These are phyloP conservation scores for Umbelopsis ramanniana DNA, from an alignment of 192 early-diverging fungal species.

Conservation along the genomic window DNA sequence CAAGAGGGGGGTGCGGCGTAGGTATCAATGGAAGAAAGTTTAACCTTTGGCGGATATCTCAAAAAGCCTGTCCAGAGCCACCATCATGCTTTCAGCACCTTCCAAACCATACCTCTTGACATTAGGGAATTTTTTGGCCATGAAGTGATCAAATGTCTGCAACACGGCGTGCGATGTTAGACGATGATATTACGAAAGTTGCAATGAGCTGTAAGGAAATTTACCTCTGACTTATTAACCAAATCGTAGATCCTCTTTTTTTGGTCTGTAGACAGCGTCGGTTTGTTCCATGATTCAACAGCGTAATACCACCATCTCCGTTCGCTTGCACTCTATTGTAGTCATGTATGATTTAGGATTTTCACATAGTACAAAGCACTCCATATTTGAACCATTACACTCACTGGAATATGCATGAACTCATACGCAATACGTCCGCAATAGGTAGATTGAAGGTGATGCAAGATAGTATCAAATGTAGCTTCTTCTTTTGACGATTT, in stretches of 20 bases:
- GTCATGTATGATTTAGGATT: too few relatives aligned
- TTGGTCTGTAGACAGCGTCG: conserved; percentile 56
- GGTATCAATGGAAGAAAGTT: neutral
- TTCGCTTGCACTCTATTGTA: conserved; percentile 71
- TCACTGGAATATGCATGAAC: conserved; percentile 90
- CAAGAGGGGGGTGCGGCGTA: neutral
- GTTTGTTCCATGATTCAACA: conserved; percentile 78
- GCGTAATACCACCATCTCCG: conserved; percentile 87
- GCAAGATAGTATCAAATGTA: conserved; percentile 67
- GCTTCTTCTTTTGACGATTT: conserved; percentile 55
- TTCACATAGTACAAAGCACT: too few relatives aligned
- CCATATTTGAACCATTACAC: neutral
- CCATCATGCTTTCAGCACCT: conserved; percentile 96
- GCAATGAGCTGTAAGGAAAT: neutral
- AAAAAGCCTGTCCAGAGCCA: conserved; percentile 88
- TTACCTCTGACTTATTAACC: conserved; percentile 75
- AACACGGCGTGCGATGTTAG: neutral
- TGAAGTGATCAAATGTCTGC: conserved; percentile 94
- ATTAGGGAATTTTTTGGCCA: conserved; percentile 95
- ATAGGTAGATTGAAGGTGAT: conserved; percentile 73
- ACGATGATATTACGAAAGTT: neutral
- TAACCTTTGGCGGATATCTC: conserved; percentile 63
- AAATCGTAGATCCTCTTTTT: conserved; percentile 80
- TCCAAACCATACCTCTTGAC: conserved; percentile 97
- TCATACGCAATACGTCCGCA: conserved; percentile 91